Evolutionary conservation across 2,329 filamentous ascomycete species (phyloP).

Genomic region (Nigrospora sphaerica): DNA sequence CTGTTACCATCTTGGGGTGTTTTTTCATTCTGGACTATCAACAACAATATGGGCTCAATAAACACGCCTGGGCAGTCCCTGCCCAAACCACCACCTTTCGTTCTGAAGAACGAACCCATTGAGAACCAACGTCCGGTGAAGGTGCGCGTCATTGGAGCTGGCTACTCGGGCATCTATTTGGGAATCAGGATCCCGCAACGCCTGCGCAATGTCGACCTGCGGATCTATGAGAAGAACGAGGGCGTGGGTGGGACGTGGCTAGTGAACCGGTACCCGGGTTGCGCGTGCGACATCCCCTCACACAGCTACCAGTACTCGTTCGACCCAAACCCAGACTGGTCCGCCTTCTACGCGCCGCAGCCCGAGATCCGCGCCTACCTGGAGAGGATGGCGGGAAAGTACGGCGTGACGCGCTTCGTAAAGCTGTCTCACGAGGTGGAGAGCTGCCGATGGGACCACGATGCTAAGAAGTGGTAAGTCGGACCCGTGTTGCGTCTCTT

Average conservation of each 20-base stretch:
- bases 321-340: constrained; percentile 48
- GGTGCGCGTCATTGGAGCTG: constrained; percentile 26
- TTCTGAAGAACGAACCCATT: constrained; percentile 17
- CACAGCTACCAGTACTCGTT: constrained; percentile 51
- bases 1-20: no score
- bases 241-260: constrained; percentile 30
- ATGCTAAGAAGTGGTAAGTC: constrained; percentile 28
- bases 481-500: no score
- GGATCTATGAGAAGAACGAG: constrained; percentile 25
- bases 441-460: constrained; percentile 31
- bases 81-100: constrained; percentile 4
- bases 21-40: no score
- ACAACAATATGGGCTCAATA: no score
- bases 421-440: constrained; percentile 33
- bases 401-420: constrained; percentile 37
- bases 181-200: constrained; percentile 25
- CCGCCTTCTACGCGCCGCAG: constrained; percentile 39
- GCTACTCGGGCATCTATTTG: constrained; percentile 26
- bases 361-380: constrained; percentile 43
- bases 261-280: constrained; percentile 28
- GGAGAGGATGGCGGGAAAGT: constrained; percentile 36
- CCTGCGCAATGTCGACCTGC: constrained; percentile 23
- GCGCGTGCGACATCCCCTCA: constrained; percentile 27
- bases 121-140: constrained; percentile 23
- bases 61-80: no score